Evolutionary conservation across 2,329 filamentous ascomycete species (phyloP), one percentile per base, ranked within the genome.

Genomic region (Diaporthe ampelina): DNA sequence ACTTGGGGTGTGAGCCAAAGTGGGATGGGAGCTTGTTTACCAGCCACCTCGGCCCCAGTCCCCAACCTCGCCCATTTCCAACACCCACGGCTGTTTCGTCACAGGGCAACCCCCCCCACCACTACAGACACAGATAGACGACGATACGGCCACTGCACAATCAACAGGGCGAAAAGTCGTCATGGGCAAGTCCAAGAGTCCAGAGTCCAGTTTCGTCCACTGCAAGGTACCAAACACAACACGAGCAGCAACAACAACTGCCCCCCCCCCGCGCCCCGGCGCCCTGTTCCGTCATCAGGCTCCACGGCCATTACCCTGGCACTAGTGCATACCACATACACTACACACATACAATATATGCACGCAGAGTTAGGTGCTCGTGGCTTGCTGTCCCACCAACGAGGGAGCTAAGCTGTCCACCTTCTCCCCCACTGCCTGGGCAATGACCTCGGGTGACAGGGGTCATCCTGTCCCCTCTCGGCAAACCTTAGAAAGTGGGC

Each of bases 21-120:
- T 43, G 69, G 56, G 69, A 70, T 70, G 67, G 52, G 52, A 58
- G 52, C 26, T 59, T 50, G 40, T 63, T 72, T 72, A 72, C 70
- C 70, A 72, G 70, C 70, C 70, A 72, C 70, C 48, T 43, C 70
- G 70, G 57, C 70, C 35, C 70, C 57, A 63, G 57, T 54, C 21
- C 70, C 70, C 70, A 72, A 72, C 70, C 70, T 72, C 70, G 56
- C 70, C 59, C 35, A 63, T 72, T 72, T 72, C 29, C 57, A 29
- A 58, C 57, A 70, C 67, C 40, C 40, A 43, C 59, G 57, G 57
- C 70, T 63, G 57, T 72, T 72, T 72, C 70, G 70, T 63, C 57
- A 72, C 70, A 45, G 45, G 11, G 57, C 15, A 45, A 6, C 2
- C 43, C 69, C 45, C 43, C 69, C 45, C 54, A 29, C 52, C 50